A percentile compares a stretch with the other conserved stretches of the same genome.
Conservation (phyloP, 106 monocot species). For the Narthecium ossifragum region DNA sequence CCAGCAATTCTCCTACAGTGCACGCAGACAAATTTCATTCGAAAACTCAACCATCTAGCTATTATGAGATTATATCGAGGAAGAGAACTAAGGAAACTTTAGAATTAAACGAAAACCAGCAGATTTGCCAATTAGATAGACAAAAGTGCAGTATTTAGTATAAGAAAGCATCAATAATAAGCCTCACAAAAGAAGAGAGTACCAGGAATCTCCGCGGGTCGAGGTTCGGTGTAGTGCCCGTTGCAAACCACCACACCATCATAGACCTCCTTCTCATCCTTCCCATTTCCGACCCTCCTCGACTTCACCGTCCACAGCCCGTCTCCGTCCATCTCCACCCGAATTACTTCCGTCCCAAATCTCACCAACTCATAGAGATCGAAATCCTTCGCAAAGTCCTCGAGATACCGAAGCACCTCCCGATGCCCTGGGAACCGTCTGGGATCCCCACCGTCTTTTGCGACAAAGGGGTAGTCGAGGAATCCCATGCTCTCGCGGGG, state of each 20-base stretch:
- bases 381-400: slow-evolving; percentile 69
- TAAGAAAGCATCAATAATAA: too few species aligned
- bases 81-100: too few species aligned
- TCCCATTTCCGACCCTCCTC: slow-evolving; percentile 16
- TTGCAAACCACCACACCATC: slow-evolving; percentile 90
- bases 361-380: slow-evolving; percentile 36
- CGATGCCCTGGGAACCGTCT: slow-evolving; percentile 69
- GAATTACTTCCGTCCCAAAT: slow-evolving; percentile 64
- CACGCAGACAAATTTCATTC: too few species aligned
- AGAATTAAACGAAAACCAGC: too few species aligned
- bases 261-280: slow-evolving; percentile 41
- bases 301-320: slow-evolving; percentile 56
- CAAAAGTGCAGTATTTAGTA: too few species aligned
- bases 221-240: slow-evolving; percentile 78
- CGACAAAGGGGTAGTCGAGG: slow-evolving; percentile 73
- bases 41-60: too few species aligned
- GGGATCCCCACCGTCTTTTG: slow-evolving; percentile 18
- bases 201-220: slow-evolving; percentile 80
- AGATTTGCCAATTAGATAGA: too few species aligned
- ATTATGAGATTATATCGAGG: too few species aligned
- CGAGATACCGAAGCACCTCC: slow-evolving; percentile 78
- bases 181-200: slow-evolving; percentile 2
- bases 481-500: slow-evolving; percentile 92
- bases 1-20: too few species aligned
- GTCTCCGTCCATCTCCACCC: slow-evolving; percentile 40